phyloP scores from a whole-genome alignment of 345 rosid genomes.

The Populus euphratica region DNA sequence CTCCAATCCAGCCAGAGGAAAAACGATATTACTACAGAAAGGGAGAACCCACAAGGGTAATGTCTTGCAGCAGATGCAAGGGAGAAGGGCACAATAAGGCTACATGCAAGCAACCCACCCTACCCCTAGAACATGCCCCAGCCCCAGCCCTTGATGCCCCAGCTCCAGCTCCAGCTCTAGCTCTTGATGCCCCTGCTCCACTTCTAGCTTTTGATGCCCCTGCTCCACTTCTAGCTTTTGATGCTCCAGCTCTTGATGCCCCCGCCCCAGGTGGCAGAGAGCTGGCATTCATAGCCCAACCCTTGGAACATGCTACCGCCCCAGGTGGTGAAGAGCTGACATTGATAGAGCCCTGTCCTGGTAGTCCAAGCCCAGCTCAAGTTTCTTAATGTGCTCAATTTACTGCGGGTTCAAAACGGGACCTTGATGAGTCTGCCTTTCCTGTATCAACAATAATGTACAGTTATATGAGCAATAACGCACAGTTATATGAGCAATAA shows the following conservation, averaged over 20 bases:
- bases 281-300: constrained; percentile 2
- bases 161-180: neutral
- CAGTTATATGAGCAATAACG: neutral
- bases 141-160: neutral
- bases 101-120: constrained; percentile 58
- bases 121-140: neutral
- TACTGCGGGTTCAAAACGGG: neutral
- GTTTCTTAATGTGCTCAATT: neutral
- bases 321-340: neutral
- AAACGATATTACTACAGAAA: constrained; percentile 36
- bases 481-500: neutral
- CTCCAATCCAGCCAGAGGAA: constrained; percentile 46
- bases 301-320: neutral
- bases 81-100: constrained; percentile 81
- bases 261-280: neutral
- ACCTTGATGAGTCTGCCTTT: neutral
- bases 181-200: neutral
- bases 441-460: neutral
- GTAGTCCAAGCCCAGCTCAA: neutral
- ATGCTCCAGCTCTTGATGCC: neutral
- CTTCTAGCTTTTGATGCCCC: neutral
- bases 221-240: neutral
- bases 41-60: constrained; percentile 47
- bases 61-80: constrained; percentile 68
- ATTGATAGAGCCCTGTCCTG: constrained; percentile 9